Evolutionary conservation across 2,329 filamentous ascomycete genomes (phyloP).

Genomic region (Colletotrichum graminicola): DNA sequence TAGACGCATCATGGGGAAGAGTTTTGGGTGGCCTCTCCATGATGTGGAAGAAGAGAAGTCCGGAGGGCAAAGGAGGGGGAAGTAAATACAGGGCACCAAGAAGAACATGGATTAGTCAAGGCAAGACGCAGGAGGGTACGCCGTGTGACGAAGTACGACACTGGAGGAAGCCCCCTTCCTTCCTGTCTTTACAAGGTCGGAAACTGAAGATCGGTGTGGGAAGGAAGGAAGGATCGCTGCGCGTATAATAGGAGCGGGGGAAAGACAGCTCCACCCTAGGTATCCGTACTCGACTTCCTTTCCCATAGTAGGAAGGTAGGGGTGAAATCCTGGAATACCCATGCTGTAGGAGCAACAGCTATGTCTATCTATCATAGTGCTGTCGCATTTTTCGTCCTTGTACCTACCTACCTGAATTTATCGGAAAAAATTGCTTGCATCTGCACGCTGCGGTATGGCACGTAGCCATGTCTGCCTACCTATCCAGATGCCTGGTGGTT

Average conservation of each 20-base stretch:
- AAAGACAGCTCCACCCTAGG: background rate
- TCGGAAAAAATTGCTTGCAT: background rate
- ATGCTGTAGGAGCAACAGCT: background rate
- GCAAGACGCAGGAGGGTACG: background rate
- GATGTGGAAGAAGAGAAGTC: background rate
- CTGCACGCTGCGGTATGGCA: background rate
- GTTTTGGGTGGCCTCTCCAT: conserved; percentile 8
- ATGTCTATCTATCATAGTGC: too few species aligned
- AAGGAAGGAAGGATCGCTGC: background rate
- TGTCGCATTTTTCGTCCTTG: background rate
- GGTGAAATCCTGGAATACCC: background rate
- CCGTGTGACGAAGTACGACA: background rate
- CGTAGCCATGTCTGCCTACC: conserved; percentile 2
- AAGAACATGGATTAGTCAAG: background rate
- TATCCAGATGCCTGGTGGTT: background rate
- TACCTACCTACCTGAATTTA: background rate
- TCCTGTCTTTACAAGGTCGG: background rate
- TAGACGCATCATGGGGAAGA: conserved; percentile 24
- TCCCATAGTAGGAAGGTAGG: background rate
- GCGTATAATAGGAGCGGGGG: background rate
- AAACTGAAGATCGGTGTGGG: background rate
- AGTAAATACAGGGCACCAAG: background rate
- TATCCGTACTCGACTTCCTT: background rate
- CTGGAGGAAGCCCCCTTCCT: background rate
- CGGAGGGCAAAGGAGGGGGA: background rate